A percentile compares a stretch with the other conserved stretches of the same genome.
phyloP scores from a whole-genome alignment of 1,139 yeast species.

The Zygosaccharomyces sapae region DNA sequence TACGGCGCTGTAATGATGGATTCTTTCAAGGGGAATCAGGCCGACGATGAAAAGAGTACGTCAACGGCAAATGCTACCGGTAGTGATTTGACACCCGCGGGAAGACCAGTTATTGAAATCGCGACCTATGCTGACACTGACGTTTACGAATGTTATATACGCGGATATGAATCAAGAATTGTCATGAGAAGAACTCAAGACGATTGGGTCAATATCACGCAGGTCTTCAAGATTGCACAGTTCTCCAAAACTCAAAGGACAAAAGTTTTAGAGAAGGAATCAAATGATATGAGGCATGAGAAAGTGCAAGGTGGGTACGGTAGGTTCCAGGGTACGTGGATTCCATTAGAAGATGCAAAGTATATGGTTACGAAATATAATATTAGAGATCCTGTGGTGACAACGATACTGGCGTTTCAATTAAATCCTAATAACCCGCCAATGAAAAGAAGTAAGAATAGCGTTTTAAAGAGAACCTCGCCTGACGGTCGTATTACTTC shows the following conservation, averaged over 20 bases:
- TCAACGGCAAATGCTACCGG: neutral
- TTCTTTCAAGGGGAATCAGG: conserved; percentile 10
- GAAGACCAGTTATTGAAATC: conserved; percentile 32
- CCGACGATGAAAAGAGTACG: conserved; percentile 4
- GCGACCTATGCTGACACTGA: conserved; percentile 42
- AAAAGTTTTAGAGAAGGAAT: conserved; percentile 79
- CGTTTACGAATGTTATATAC: conserved; percentile 53
- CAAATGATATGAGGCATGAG: conserved; percentile 80
- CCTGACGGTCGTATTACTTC: conserved; percentile 32
- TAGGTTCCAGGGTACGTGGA: conserved; percentile 93
- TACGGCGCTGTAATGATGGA: conserved; percentile 16
- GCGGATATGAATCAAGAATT: conserved; percentile 31
- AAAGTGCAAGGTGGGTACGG: conserved; percentile 96
- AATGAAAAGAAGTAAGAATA: conserved; percentile 45
- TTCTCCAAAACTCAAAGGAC: conserved; percentile 84
- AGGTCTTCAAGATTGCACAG: conserved; percentile 80
- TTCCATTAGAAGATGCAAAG: conserved; percentile 58
- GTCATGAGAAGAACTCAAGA: conserved; percentile 74
- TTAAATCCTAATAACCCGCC: conserved; percentile 48
- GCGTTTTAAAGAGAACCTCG: conserved; percentile 32
- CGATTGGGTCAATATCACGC: conserved; percentile 89
- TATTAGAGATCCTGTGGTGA: conserved; percentile 52
- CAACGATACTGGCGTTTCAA: conserved; percentile 47
- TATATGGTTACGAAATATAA: conserved; percentile 52
- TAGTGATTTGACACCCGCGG: conserved; percentile 4